Evolutionary conservation across 306 rosid genomes (phyloP), one percentile per base, ranked within the genome.

Genomic region (Cyclanthera cordifolia): DNA sequence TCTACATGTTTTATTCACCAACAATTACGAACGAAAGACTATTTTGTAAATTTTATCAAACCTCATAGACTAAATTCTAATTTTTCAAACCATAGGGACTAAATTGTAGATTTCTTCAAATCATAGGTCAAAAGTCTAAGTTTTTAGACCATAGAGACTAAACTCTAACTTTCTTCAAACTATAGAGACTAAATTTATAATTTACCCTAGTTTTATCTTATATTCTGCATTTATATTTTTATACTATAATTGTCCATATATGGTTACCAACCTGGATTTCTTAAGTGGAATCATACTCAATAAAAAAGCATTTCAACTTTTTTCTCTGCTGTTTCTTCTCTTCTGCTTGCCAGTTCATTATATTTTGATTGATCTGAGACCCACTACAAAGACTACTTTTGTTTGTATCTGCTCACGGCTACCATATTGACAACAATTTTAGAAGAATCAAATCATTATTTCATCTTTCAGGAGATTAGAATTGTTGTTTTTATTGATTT

Each of bases 241-340:
- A 63, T 61, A 63, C 24, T 46, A 28, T 45, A 4, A 52, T 11
- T 75, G 71, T 83, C 54, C 21, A 55, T 72, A 71, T 76, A 69
- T 72, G 71, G 55, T 79, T 67, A 75, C 80, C 78, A 69, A 79
- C 80, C 64, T 66, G 82, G 75, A 77, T 80, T 83, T 77, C 69
- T 80, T 32, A 73, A 77, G 76, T 46, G 82, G 85, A 83, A 72
- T 69, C 72, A 83, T 87, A 77, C 90, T 79, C 74, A 70, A 52
- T 71, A 87, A 88, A 89, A 72, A 15, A 53, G 63, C 90, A 66
- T 66, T 66, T 66, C 53, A 66, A 66, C 86, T 87, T 87, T 87
- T 79, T 77, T 79, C 72, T 78, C 76, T 76, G 73, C 80, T 74
- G 75, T 77, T 66, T 81, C 49, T 78, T 72, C 71, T 84, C 76